phyloP scores from a whole-genome alignment of 148 eudicot genomes.

The Nepenthes gracilis region DNA sequence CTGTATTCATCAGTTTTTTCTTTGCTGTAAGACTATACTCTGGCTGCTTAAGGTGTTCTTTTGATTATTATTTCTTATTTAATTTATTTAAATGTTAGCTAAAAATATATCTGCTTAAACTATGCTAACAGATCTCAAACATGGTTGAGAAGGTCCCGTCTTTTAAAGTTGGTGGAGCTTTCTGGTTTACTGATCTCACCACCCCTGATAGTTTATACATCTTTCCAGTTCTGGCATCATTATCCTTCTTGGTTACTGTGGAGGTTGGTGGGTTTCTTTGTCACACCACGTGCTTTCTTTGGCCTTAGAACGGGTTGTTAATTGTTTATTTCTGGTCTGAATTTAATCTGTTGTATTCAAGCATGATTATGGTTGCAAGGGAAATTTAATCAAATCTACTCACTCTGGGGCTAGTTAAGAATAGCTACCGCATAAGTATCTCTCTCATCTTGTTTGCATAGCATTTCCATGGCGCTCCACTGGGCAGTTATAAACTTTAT shows the following conservation, averaged over 20 bases:
- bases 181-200: slow-evolving; percentile 76
- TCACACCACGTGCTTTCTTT: too few relatives aligned
- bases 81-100: not conserved
- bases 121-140: slow-evolving; percentile 42
- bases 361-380: too few relatives aligned
- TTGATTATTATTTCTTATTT: not conserved
- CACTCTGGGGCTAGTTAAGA: too few relatives aligned
- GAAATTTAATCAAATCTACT: too few relatives aligned
- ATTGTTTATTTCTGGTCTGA: too few relatives aligned
- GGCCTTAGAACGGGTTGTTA: too few relatives aligned
- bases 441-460: too few relatives aligned
- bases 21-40: slow-evolving; percentile 51
- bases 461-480: too few relatives aligned
- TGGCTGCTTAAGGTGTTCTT: not conserved
- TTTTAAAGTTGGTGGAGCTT: slow-evolving; percentile 56
- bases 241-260: slow-evolving; percentile 17
- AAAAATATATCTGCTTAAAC: not conserved
- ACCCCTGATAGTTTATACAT: slow-evolving; percentile 62
- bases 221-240: slow-evolving; percentile 53
- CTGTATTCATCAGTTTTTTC: slow-evolving; percentile 53
- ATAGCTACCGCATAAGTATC: too few relatives aligned
- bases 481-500: too few relatives aligned
- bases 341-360: too few relatives aligned
- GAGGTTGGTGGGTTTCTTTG: too few relatives aligned
- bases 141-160: slow-evolving; percentile 87